phyloP scores from a whole-genome alignment of 129 eudicot species.

The Cynara cardunculus region DNA sequence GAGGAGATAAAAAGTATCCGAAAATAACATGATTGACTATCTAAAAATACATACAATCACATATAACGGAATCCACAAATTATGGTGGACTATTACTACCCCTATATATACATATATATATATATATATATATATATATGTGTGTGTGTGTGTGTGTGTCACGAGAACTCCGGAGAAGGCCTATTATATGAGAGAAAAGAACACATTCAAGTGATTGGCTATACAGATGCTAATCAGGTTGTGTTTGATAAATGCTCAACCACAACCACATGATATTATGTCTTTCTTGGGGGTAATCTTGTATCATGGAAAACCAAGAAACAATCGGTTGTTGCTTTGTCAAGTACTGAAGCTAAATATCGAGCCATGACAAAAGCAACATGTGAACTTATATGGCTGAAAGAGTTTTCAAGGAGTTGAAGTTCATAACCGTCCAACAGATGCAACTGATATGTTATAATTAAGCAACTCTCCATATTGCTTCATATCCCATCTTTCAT shows the following conservation, averaged over 20 bases:
- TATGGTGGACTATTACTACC: background rate
- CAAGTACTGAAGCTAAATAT: background rate
- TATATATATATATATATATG: too few relatives aligned
- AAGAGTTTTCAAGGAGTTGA: background rate
- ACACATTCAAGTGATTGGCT: background rate
- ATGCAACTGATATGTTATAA: background rate
- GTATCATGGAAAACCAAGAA: background rate
- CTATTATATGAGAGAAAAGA: background rate
- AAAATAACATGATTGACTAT: background rate
- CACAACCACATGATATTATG: background rate
- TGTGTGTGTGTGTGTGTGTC: too few relatives aligned
- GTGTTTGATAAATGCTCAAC: background rate
- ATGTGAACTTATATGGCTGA: background rate
- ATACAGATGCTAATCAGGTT: background rate
- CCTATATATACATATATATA: too few relatives aligned
- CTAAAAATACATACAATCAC: background rate
- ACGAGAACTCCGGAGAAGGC: too few relatives aligned
- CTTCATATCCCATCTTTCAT: background rate
- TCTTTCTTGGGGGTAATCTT: background rate
- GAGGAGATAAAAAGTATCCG: background rate
- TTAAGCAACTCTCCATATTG: background rate
- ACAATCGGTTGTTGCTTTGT: background rate
- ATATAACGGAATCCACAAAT: background rate
- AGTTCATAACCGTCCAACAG: background rate
- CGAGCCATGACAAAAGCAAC: background rate